phyloP scores from a whole-genome alignment of 352 stramenopile genomes.

The Phytophthora rubi region DNA sequence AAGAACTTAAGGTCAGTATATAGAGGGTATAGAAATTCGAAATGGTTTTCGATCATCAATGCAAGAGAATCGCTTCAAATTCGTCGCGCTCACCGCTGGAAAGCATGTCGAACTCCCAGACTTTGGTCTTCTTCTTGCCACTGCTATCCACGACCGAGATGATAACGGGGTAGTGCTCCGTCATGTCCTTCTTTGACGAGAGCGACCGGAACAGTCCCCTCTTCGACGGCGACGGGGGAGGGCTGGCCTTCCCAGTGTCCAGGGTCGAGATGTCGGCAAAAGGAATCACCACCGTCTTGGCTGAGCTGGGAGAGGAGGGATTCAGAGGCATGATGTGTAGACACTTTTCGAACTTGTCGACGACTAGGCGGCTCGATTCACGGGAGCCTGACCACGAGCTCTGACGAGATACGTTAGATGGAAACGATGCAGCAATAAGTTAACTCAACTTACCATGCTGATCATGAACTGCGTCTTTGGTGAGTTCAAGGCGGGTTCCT shows the following conservation, averaged over 20 bases:
- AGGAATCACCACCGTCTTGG: conserved; percentile 31
- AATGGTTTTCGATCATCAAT: neutral
- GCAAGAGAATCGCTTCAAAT: neutral
- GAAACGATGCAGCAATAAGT: neutral
- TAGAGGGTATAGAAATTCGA: neutral
- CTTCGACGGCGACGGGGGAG: conserved; percentile 8
- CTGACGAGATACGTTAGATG: conserved; percentile 14
- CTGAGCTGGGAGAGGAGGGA: conserved; percentile 1
- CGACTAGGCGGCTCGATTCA: conserved; percentile 38
- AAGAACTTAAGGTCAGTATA: neutral
- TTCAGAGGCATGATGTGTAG: conserved; percentile 15
- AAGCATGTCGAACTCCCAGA: conserved; percentile 1
- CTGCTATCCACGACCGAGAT: neutral
- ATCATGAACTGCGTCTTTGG: conserved; percentile 40
- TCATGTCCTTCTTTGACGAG: conserved; percentile 31
- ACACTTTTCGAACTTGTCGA: conserved; percentile 30
- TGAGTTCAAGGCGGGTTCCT: neutral
- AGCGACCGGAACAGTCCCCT: conserved; percentile 41
- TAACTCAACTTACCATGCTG: conserved; percentile 44
- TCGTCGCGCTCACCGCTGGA: neutral
- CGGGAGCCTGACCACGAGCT: conserved; percentile 46
- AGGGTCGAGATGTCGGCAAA: conserved; percentile 49
- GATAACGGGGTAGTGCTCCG: neutral
- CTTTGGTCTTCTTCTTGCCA: conserved; percentile 1
- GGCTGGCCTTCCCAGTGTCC: conserved; percentile 23